Base-by-base conservation (phyloP, 2,329 filamentous ascomycete species). In the Fusarium nanum region DNA sequence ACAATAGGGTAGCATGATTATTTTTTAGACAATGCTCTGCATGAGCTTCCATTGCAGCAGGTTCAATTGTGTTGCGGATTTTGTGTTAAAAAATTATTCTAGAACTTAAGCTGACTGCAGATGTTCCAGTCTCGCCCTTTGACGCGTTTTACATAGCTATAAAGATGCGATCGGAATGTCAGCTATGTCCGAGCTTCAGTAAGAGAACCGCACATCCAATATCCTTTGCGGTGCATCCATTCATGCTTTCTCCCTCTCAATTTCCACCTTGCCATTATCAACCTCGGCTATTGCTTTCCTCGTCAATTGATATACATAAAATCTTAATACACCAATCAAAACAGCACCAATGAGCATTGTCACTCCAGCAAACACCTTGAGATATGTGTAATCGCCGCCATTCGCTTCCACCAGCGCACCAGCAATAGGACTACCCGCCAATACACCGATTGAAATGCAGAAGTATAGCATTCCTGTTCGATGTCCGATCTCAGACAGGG, bases 171-270 rank as follows among this genome's bases (percentile, higher is more conserved):
- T n/a, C 10, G 18, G 34, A 37, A n/a, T 37, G 34, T 37, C 6
- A 37, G 2, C 11, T 10, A 37, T 37, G 18, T n/a, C 34, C 34
- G 10, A 37, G 6, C 34, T 11, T 4, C 0, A 11, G 5, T 7
- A 6, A 18, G 1, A 7, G 5, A 5, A 11, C 9, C 9, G 1
- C 1, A 6, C 34, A 7, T 6, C 8, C 5, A 9, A 2, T 18
- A 3, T 8, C 14, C 3, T 4, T 16, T 7, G 7, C 13, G 1
- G 5, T 2, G 9, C 16, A 34, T 16, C 32, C 5, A 37, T 6
- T n/a, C 9, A 37, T 7, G 10, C 10, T 6, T 7, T n/a, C 0
- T n/a, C 18, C 7, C 6, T 6, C 6, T 4, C 34, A 2, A n/a
- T 37, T 5, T 37, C 34, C 10, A 37, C 34, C 6, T 37, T n/a